phyloP scores from a whole-genome alignment of 345 rosid species.

The Balakata baccata region DNA sequence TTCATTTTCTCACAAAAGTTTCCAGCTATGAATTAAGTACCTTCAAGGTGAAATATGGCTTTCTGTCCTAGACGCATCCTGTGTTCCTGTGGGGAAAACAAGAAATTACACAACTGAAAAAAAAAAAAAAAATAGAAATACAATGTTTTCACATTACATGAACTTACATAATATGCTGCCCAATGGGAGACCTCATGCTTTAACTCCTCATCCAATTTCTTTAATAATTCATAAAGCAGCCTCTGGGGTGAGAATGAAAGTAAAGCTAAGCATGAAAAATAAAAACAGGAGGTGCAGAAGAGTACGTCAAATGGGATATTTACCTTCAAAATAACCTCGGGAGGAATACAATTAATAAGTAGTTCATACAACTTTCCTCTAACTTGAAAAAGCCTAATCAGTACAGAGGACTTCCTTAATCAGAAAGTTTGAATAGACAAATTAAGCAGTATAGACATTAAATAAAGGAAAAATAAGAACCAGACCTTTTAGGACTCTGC shows the following conservation, averaged over 20 bases:
- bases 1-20: not conserved
- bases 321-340: slow-evolving; percentile 83
- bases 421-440: slow-evolving; percentile 14
- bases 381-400: slow-evolving; percentile 76
- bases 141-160: not conserved
- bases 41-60: slow-evolving; percentile 92
- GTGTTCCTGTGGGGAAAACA: slow-evolving; percentile 58
- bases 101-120: not conserved
- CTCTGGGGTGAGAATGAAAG: slow-evolving; percentile 42
- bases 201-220: slow-evolving; percentile 81
- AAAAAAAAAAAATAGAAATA: not conserved
- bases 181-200: slow-evolving; percentile 94
- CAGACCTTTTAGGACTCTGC: slow-evolving; percentile 87
- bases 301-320: slow-evolving; percentile 7
- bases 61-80: slow-evolving; percentile 83
- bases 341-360: slow-evolving; percentile 84
- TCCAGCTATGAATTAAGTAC: slow-evolving; percentile 33
- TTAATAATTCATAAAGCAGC: slow-evolving; percentile 71
- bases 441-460: not conserved
- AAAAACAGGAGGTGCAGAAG: not conserved
- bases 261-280: slow-evolving; percentile 10
- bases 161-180: slow-evolving; percentile 94
- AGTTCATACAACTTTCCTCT: slow-evolving; percentile 88
- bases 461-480: not conserved
- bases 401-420: slow-evolving; percentile 13